Base-by-base conservation (phyloP, 83 land plant species). In the Diphasiastrum complanatum region DNA sequence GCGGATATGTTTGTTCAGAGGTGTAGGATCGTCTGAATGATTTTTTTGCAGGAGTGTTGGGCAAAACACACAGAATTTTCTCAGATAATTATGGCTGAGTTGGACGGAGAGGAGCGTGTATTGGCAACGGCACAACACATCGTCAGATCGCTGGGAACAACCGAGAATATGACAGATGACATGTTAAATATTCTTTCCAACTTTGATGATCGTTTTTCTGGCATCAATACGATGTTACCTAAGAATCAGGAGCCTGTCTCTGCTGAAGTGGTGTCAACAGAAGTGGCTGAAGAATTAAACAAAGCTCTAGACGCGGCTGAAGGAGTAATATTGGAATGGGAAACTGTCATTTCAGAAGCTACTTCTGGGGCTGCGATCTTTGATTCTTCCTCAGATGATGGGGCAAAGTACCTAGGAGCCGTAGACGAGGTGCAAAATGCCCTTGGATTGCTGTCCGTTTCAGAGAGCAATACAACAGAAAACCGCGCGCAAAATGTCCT, bases 361-460 rank as follows among this genome's bases (percentile, higher is more conserved):
- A 1, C 22, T 18, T 50, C 12, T 16, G 12, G 20, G 20, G 34
- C 12, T 5, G 51, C 36, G 61, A 64, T 64, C 5, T 64, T 61
- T 61, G 67, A 51, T 35, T 8, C 45, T 59, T 24, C 33, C 19
- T 20, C 35, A 5, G 64, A 64, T 10, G 62, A 64, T 0, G 67
- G 40, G 4, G 40, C 18, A 5, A 0, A 33, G 19, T 64, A 49
- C 23, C 47, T 64, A 4, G n/a, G 51, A 8, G 67, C 67, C 4
- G 67, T 64, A 23, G 67, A 64, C 33, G 62, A 64, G 61, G 61
- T 64, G 18, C 62, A 51, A 22, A 51, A 2, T 27, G 16, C 51
- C 6, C 10, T 64, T 5, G 62, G 23, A 6, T 16, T 31, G 35
- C 31, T 55, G 37, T 31, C 67, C 19, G 24, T 53, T 11, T 49